A percentile compares a stretch with the other conserved stretches of the same genome.
These are phyloP conservation scores for Echria macrotheca DNA, from an alignment of 495 filamentous ascomycete species.

Conservation along the genomic window DNA sequence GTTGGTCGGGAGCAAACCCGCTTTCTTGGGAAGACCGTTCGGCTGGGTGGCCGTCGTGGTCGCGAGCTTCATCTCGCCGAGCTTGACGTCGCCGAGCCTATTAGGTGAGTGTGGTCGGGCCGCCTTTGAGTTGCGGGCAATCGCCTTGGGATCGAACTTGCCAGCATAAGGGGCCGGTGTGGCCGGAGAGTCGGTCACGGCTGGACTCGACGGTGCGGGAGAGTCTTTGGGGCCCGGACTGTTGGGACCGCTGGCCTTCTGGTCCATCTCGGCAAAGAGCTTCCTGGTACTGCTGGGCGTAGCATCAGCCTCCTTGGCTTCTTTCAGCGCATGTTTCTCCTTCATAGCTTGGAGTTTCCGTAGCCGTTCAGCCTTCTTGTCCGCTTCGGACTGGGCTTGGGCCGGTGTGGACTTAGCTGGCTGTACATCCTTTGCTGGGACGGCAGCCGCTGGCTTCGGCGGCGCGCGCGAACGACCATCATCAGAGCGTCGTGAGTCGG, in stretches of 20 bases:
- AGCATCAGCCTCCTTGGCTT: constrained; percentile 68
- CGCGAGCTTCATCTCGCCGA: constrained; percentile 26
- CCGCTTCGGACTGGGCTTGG: constrained; percentile 61
- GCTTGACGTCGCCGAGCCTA: constrained; percentile 34
- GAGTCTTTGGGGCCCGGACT: constrained; percentile 50
- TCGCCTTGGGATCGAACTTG: constrained; percentile 87
- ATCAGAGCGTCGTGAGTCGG: constrained; percentile 52
- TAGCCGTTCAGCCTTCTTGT: constrained; percentile 77
- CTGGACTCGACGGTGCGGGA: constrained; percentile 51
- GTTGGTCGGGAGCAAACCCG: constrained; percentile 25
- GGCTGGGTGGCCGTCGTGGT: background rate
- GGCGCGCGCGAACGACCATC: constrained; percentile 65
- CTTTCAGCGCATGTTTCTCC: constrained; percentile 77
- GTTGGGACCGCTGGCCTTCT: constrained; percentile 55
- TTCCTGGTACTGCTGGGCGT: constrained; percentile 56
- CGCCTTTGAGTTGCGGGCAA: constrained; percentile 65
- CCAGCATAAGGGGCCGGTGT: constrained; percentile 55
- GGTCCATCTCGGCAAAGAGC: constrained; percentile 71
- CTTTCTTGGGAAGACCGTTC: constrained; percentile 11
- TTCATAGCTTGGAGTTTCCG: constrained; percentile 91
- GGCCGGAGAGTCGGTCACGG: constrained; percentile 37
- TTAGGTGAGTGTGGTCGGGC: constrained; percentile 38
- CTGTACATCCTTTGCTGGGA: constrained; percentile 39
- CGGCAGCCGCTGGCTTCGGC: constrained; percentile 55
- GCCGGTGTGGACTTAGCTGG: constrained; percentile 47